These are phyloP conservation scores for Theobroma grandiflorum DNA, from an alignment of 441 rosid genomes.

Conservation along the genomic window DNA sequence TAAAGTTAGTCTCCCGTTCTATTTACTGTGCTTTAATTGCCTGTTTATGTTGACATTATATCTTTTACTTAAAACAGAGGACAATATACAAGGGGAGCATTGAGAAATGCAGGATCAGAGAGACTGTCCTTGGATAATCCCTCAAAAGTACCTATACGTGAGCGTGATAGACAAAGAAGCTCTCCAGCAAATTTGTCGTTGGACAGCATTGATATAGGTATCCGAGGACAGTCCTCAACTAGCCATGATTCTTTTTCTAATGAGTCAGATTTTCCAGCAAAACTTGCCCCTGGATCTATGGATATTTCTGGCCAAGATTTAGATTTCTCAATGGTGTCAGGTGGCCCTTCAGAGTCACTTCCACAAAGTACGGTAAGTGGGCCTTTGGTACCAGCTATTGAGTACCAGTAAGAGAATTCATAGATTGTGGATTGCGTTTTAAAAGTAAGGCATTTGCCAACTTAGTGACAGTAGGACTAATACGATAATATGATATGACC, in stretches of 20 bases:
- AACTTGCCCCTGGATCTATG: slow-evolving; percentile 42
- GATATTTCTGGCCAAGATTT: slow-evolving; percentile 46
- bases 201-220: slow-evolving; percentile 45
- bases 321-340: slow-evolving; percentile 40
- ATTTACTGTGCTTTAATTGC: neutral
- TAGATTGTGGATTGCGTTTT: neutral
- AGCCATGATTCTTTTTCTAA: slow-evolving; percentile 40
- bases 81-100: slow-evolving; percentile 29
- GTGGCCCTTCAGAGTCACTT: slow-evolving; percentile 40
- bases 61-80: slow-evolving; percentile 33
- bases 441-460: neutral
- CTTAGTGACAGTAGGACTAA: neutral
- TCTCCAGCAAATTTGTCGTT: slow-evolving; percentile 42
- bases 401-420: slow-evolving; percentile 1
- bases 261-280: slow-evolving; percentile 39
- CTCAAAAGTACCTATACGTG: slow-evolving; percentile 25
- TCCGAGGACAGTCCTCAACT: slow-evolving; percentile 31
- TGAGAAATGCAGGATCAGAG: slow-evolving; percentile 47
- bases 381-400: neutral
- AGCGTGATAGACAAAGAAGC: slow-evolving; percentile 39
- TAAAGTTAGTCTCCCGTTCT: neutral
- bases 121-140: slow-evolving; percentile 41
- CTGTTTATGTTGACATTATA: neutral
- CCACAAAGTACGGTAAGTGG: slow-evolving; percentile 54
- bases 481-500: neutral